Percentiles rank a stretch among this genome's conserved stretches.
Evolutionary conservation across 1,139 yeast species (phyloP).

Genomic region (Pichia sp.): DNA sequence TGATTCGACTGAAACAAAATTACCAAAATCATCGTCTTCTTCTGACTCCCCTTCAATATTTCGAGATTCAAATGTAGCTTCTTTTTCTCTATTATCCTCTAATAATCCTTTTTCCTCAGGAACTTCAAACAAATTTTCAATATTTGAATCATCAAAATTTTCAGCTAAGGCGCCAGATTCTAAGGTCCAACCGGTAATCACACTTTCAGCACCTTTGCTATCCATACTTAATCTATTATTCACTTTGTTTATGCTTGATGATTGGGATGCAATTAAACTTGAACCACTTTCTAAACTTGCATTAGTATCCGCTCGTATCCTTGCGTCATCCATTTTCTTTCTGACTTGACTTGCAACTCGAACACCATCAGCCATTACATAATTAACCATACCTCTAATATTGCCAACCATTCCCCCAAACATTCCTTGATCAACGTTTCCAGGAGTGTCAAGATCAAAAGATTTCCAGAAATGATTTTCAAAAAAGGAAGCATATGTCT

Average conservation of each 20-base stretch:
- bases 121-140: conserved; percentile 7
- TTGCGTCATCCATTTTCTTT: conserved; percentile 73
- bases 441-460: conserved; percentile 56
- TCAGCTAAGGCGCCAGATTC: conserved; percentile 12
- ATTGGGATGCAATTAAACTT: conserved; percentile 1
- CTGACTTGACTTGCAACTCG: conserved; percentile 86
- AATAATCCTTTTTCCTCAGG: conserved; percentile 6
- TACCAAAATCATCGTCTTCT: conserved; percentile 31
- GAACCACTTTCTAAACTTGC: conserved; percentile 9
- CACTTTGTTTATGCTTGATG: neutral
- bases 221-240: conserved; percentile 14
- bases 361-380: conserved; percentile 84
- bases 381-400: conserved; percentile 83
- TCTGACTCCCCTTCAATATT: conserved; percentile 15
- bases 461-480: conserved; percentile 59
- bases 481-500: conserved; percentile 81
- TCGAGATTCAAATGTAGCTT: neutral
- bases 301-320: conserved; percentile 14
- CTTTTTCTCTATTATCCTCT: conserved; percentile 3
- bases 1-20: conserved; percentile 24
- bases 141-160: conserved; percentile 9
- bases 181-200: conserved; percentile 13
- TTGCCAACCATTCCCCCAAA: conserved; percentile 41
- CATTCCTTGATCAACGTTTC: conserved; percentile 31
- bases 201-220: conserved; percentile 18